These are phyloP conservation scores for Coniochaeta sp. DNA, from an alignment of 2,329 filamentous ascomycete species.

Conservation along the genomic window DNA sequence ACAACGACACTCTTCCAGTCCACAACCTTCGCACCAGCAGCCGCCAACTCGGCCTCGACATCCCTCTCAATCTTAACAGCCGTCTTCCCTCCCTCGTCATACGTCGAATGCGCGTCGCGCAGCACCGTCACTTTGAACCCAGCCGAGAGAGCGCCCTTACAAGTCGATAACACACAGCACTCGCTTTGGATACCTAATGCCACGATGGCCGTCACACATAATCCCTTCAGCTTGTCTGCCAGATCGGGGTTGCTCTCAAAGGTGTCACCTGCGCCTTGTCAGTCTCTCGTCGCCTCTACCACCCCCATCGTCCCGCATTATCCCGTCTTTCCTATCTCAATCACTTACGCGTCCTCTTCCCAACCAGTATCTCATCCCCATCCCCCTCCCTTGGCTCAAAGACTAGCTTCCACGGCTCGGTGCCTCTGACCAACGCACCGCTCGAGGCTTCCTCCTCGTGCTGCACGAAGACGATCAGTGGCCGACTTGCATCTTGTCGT, in stretches of 20 bases:
- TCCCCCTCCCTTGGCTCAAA: slow-evolving; percentile 17
- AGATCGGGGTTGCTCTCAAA: slow-evolving; percentile 24
- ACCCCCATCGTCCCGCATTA: too few species aligned
- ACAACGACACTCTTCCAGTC: slow-evolving; percentile 14
- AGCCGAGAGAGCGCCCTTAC: slow-evolving; percentile 17
- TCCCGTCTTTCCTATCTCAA: neutral
- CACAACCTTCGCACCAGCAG: slow-evolving; percentile 15
- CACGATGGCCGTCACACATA: slow-evolving; percentile 16
- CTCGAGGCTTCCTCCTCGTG: slow-evolving; percentile 19
- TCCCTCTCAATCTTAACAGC: slow-evolving; percentile 19
- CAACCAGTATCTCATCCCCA: slow-evolving; percentile 16
- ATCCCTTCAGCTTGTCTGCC: slow-evolving; percentile 13
- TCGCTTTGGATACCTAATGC: slow-evolving; percentile 25
- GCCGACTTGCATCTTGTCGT: neutral
- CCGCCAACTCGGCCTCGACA: slow-evolving; percentile 17
- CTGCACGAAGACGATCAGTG: slow-evolving; percentile 21
- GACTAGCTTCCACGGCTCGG: slow-evolving; percentile 20
- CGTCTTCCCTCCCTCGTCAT: slow-evolving; percentile 14
- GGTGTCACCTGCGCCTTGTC: slow-evolving; percentile 14
- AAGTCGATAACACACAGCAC: slow-evolving; percentile 21
- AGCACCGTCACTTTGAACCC: slow-evolving; percentile 22
- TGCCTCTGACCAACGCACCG: slow-evolving; percentile 15
- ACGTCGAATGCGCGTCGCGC: slow-evolving; percentile 24
- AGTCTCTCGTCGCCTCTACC: neutral
- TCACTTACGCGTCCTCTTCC: slow-evolving; percentile 19